Conservation (phyloP, 345 rosid genomes). For the Psidium friedrichsthalianum region DNA sequence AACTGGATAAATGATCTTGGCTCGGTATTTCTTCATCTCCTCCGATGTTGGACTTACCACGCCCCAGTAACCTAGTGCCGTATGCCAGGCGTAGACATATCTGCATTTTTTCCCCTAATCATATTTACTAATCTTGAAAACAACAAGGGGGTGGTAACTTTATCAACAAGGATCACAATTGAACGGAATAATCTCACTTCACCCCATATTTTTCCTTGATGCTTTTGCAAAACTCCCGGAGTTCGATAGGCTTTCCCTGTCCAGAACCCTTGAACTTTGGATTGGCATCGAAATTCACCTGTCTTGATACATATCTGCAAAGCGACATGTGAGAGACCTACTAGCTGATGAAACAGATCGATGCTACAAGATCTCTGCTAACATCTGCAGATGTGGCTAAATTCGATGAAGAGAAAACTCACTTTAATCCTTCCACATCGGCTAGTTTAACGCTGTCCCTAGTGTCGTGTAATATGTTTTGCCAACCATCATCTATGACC, state of each 20-base stretch:
- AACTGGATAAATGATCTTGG: constrained; percentile 34
- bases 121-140: not conserved
- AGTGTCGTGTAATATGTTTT: constrained; percentile 32
- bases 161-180: not conserved
- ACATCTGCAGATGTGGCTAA: not conserved
- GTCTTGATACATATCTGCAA: constrained; percentile 39
- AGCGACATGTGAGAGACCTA: not conserved
- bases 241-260: not conserved
- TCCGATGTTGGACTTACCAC: constrained; percentile 42
- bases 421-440: constrained; percentile 29
- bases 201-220: constrained; percentile 28
- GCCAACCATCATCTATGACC: constrained; percentile 73
- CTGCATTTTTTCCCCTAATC: constrained; percentile 12
- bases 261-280: constrained; percentile 28
- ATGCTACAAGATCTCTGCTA: not conserved
- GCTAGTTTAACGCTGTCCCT: constrained; percentile 13
- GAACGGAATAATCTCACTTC: constrained; percentile 15
- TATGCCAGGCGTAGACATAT: constrained; percentile 56
- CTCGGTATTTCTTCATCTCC: constrained; percentile 35
- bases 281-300: constrained; percentile 44
- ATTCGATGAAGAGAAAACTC: constrained; percentile 1
- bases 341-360: not conserved
- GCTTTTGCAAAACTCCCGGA: constrained; percentile 12
- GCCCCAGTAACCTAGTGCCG: constrained; percentile 54
- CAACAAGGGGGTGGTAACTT: not conserved